These are phyloP conservation scores for Ambrosia hybrid DNA, from an alignment of 140 eudicot genomes.

Conservation along the genomic window DNA sequence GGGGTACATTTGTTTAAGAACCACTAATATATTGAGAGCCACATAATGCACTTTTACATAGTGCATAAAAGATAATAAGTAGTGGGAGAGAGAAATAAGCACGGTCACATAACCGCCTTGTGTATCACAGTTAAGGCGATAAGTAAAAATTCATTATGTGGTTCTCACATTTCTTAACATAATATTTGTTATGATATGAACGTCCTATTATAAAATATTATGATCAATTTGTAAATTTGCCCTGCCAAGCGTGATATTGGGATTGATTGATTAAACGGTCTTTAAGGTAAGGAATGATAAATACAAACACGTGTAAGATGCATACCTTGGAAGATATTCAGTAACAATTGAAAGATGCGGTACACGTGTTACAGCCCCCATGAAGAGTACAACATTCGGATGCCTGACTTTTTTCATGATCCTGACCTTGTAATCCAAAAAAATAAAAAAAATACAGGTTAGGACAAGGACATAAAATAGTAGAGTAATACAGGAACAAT, in stretches of 20 bases:
- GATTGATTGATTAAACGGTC: neutral
- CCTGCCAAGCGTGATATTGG: neutral
- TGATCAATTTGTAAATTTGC: too few relatives aligned
- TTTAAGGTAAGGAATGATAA: neutral
- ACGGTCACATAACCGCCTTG: too few relatives aligned
- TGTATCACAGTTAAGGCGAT: too few relatives aligned
- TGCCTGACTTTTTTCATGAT: conserved; percentile 93
- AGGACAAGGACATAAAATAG: conserved; percentile 16
- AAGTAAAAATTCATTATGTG: too few relatives aligned
- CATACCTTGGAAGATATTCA: conserved; percentile 96
- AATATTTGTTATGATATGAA: too few relatives aligned
- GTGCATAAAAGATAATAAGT: too few relatives aligned
- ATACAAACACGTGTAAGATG: conserved; percentile 28
- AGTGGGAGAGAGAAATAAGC: too few relatives aligned
- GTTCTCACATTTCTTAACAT: too few relatives aligned
- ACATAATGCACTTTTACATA: too few relatives aligned
- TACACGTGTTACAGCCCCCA: conserved; percentile 98
- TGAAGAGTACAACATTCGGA: conserved; percentile 97
- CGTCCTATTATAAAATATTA: too few relatives aligned
- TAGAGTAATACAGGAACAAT: conserved; percentile 2
- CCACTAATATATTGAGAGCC: too few relatives aligned
- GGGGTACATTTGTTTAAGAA: too few relatives aligned
- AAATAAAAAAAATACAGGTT: neutral
- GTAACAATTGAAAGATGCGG: conserved; percentile 96
- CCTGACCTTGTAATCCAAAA: conserved; percentile 58